A percentile compares a stretch with the other conserved stretches of the same genome.
These are phyloP conservation scores for Gonium pectorale DNA, from an alignment of 139 green algal species.

Conservation along the genomic window DNA sequence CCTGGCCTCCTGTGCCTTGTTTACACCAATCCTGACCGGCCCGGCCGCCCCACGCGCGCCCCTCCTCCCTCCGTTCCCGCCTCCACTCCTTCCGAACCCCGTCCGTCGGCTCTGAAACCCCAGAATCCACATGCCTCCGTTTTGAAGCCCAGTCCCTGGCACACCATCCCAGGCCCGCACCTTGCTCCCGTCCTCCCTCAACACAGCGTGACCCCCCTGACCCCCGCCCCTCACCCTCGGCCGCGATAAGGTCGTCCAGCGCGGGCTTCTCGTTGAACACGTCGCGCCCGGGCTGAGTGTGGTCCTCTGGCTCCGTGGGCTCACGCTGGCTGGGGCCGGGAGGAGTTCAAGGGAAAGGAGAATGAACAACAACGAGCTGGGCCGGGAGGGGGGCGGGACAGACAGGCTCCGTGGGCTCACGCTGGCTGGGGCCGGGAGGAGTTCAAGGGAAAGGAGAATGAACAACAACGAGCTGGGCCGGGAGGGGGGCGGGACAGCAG, in stretches of 20 bases:
- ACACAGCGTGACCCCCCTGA: background rate
- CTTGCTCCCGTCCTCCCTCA: background rate
- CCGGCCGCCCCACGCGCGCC: too few species aligned
- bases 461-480: too few species aligned
- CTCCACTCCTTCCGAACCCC: background rate
- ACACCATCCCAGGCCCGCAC: too few species aligned
- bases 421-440: constrained; percentile 36
- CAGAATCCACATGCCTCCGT: too few species aligned
- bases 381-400: too few species aligned
- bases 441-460: background rate
- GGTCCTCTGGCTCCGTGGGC: constrained; percentile 76
- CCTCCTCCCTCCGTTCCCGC: background rate
- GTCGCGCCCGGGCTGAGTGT: constrained; percentile 77
- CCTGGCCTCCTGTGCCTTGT: too few species aligned
- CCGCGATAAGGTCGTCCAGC: constrained; percentile 61
- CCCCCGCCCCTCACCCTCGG: constrained; percentile 23
- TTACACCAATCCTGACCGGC: too few species aligned
- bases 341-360: background rate
- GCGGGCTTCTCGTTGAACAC: constrained; percentile 97
- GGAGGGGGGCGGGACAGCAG: too few species aligned
- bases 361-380: too few species aligned
- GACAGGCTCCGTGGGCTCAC: constrained; percentile 87
- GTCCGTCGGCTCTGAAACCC: too few species aligned
- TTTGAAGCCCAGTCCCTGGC: too few species aligned
- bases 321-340: constrained; percentile 62